Evolutionary conservation across 1,284 basidiomycete species (phyloP).

Genomic region (Rhodotorula glutinis): DNA sequence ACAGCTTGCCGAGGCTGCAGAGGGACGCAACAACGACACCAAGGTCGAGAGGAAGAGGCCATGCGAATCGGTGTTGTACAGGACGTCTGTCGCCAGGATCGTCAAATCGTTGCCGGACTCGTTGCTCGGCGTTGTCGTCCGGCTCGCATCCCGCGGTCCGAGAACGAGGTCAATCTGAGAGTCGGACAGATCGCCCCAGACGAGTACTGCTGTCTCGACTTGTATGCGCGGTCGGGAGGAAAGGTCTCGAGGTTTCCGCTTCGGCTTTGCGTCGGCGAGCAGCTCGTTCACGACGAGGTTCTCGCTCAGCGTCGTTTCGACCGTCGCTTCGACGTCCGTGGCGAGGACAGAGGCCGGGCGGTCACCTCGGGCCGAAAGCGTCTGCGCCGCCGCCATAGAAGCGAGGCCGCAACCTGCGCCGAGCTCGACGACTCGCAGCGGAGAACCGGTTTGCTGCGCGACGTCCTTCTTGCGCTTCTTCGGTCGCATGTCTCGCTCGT

Average conservation of each 20-base stretch:
- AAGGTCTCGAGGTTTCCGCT: too few species aligned
- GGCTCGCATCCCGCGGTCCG: background rate
- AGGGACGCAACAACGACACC: slow-evolving; percentile 19
- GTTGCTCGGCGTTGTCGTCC: background rate
- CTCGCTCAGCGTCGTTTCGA: slow-evolving; percentile 34
- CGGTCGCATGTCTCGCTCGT: background rate
- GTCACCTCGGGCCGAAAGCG: background rate
- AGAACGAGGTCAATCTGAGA: background rate
- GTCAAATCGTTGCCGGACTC: slow-evolving; percentile 6
- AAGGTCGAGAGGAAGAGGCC: slow-evolving; percentile 36
- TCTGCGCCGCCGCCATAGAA: slow-evolving; percentile 5
- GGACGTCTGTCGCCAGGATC: slow-evolving; percentile 40
- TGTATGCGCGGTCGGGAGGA: too few species aligned
- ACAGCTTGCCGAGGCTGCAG: background rate
- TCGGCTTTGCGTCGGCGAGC: background rate
- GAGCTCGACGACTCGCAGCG: slow-evolving; percentile 37
- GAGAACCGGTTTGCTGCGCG: background rate
- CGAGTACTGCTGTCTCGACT: slow-evolving; percentile 11
- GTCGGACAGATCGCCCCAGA: slow-evolving; percentile 20
- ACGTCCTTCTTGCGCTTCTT: background rate
- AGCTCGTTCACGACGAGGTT: slow-evolving; percentile 23
- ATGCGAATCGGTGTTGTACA: slow-evolving; percentile 42
- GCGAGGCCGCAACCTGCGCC: slow-evolving; percentile 42
- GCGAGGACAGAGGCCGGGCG: slow-evolving; percentile 17
- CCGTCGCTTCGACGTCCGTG: slow-evolving; percentile 40